These are phyloP conservation scores for Metarhizium guizhouense DNA, from an alignment of 2,329 filamentous ascomycete species.

Conservation along the genomic window DNA sequence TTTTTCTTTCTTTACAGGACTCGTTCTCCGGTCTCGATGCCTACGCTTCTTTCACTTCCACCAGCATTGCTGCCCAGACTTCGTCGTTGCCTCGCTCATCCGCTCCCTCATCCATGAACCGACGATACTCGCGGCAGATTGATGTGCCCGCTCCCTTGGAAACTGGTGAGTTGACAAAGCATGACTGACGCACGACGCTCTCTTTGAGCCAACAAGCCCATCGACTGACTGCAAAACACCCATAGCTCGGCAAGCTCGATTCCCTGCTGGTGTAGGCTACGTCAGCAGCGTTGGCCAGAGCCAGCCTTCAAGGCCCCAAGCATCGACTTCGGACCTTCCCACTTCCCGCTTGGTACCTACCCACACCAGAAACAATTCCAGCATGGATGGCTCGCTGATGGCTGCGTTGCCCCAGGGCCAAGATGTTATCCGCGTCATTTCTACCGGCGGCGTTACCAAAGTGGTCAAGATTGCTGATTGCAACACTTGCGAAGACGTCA, in stretches of 20 bases:
- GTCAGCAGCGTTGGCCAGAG: constrained; percentile 40
- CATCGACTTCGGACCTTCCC: constrained; percentile 45
- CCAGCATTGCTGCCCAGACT: constrained; percentile 41
- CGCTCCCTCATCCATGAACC: constrained; percentile 33
- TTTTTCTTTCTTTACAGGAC: constrained; percentile 43
- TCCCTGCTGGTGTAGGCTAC: constrained; percentile 42
- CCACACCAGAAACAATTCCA: constrained; percentile 74
- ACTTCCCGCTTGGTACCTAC: constrained; percentile 52
- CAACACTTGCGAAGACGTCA: constrained; percentile 85
- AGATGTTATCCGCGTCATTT: constrained; percentile 87
- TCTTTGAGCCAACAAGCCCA: too few species aligned
- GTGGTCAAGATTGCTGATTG: constrained; percentile 90
- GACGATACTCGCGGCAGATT: constrained; percentile 56
- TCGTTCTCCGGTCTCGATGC: constrained; percentile 74
- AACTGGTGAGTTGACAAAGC: constrained; percentile 51
- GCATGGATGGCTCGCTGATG: constrained; percentile 78
- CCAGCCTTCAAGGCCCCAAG: constrained; percentile 4
- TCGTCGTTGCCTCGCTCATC: constrained; percentile 43
- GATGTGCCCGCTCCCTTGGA: constrained; percentile 37
- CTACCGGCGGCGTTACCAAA: constrained; percentile 82
- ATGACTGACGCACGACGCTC: constrained; percentile 34
- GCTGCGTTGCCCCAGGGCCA: constrained; percentile 77
- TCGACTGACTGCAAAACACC: constrained; percentile 38
- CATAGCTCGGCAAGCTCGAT: constrained; percentile 43
- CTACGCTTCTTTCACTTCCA: constrained; percentile 34